These are phyloP conservation scores for Tuber indicum DNA, from an alignment of 495 filamentous ascomycete species.

Conservation along the genomic window DNA sequence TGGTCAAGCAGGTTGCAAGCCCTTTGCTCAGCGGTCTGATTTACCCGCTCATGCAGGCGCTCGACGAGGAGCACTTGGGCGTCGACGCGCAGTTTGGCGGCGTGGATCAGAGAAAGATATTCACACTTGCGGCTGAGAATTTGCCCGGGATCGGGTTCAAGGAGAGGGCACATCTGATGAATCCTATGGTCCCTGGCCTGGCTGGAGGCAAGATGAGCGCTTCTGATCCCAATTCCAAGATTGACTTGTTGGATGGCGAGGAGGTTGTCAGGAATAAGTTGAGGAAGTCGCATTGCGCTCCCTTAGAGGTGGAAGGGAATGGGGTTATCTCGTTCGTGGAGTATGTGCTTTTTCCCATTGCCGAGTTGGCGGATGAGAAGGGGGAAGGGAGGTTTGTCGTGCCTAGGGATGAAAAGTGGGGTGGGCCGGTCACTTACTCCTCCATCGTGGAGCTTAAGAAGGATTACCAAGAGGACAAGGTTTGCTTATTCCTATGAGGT, in stretches of 20 bases:
- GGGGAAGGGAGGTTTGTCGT: slow-evolving; percentile 55
- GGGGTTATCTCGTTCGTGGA: slow-evolving; percentile 78
- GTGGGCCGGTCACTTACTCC: slow-evolving; percentile 69
- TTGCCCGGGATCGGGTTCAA: slow-evolving; percentile 66
- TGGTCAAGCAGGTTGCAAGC: slow-evolving; percentile 82
- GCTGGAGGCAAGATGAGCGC: slow-evolving; percentile 57
- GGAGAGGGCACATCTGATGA: slow-evolving; percentile 79
- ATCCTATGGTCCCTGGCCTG: slow-evolving; percentile 81
- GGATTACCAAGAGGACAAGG: slow-evolving; percentile 74
- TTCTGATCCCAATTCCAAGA: slow-evolving; percentile 67
- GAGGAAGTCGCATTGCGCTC: slow-evolving; percentile 69
- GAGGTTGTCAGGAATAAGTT: slow-evolving; percentile 72
- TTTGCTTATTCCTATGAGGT: slow-evolving; percentile 45
- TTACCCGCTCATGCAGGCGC: slow-evolving; percentile 81
- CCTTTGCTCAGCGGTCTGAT: slow-evolving; percentile 70
- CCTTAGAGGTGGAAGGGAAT: slow-evolving; percentile 72
- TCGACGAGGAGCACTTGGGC: slow-evolving; percentile 85
- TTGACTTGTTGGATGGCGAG: slow-evolving; percentile 75
- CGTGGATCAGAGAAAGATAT: slow-evolving; percentile 87
- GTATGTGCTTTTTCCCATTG: slow-evolving; percentile 70
- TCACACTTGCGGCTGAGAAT: slow-evolving; percentile 68
- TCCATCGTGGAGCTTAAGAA: slow-evolving; percentile 62
- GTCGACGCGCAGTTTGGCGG: slow-evolving; percentile 76
- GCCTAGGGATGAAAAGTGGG: slow-evolving; percentile 51
- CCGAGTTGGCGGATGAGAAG: slow-evolving; percentile 49